phyloP scores from a whole-genome alignment of 192 early-diverging fungal species.

The Piromyces sp. region DNA sequence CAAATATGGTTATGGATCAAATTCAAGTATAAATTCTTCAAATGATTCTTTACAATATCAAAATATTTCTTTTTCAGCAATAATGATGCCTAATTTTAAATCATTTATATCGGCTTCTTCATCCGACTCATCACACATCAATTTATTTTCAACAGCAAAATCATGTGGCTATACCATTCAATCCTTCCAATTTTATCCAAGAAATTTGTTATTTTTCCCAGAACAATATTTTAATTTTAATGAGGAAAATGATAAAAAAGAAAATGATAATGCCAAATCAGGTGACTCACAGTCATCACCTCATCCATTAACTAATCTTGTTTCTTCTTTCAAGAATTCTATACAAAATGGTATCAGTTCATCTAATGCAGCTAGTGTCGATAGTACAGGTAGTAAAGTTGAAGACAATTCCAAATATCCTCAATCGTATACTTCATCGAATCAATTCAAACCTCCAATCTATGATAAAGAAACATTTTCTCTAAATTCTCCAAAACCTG shows the following conservation, averaged over 20 bases:
- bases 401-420: not conserved
- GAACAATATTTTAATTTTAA: not conserved
- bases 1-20: not conserved
- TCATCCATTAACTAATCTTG: not conserved
- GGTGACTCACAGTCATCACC: not conserved
- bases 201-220: not conserved
- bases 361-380: not conserved
- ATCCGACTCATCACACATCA: not conserved
- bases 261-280: not conserved
- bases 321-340: not conserved
- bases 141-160: not conserved
- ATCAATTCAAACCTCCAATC: too few species aligned
- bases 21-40: not conserved
- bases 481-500: too few species aligned
- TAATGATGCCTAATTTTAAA: not conserved
- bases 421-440: not conserved
- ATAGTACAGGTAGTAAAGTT: not conserved
- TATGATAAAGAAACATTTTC: too few species aligned
- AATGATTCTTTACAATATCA: not conserved
- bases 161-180: not conserved
- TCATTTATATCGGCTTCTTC: not conserved
- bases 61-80: not conserved
- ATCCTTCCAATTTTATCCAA: not conserved
- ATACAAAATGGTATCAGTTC: not conserved
- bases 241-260: not conserved